These are phyloP conservation scores for Cordyceps cateniannulata DNA, from an alignment of 2,329 filamentous ascomycete species.

Conservation along the genomic window DNA sequence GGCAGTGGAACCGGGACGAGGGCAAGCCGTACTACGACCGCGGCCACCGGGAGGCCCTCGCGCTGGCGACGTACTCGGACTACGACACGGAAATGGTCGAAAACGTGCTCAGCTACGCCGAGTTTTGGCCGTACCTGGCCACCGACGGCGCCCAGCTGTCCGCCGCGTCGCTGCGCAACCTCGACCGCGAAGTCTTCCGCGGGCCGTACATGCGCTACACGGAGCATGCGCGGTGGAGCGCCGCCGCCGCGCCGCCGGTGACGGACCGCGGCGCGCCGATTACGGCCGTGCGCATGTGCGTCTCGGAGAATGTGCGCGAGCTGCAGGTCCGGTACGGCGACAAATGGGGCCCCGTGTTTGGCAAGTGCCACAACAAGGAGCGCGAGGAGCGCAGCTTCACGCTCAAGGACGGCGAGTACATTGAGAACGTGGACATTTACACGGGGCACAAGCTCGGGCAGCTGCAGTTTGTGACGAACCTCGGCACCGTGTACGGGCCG, in stretches of 20 bases:
- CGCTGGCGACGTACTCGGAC: not conserved
- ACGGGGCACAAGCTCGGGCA: not conserved
- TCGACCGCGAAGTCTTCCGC: conserved; percentile 6
- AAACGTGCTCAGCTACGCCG: not conserved
- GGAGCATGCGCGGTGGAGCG: not conserved
- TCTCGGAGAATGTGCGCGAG: not conserved
- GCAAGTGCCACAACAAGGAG: not conserved
- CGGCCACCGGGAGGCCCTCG: not conserved
- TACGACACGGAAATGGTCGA: not conserved
- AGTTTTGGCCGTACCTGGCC: not conserved
- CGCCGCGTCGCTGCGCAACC: no score
- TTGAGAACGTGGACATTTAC: not conserved
- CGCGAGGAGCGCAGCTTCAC: not conserved
- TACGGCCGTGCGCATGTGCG: not conserved
- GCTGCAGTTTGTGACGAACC: not conserved
- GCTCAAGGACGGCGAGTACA: not conserved
- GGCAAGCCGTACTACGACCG: not conserved
- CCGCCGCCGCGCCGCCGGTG: not conserved
- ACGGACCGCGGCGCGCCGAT: not conserved
- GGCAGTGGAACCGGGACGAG: not conserved
- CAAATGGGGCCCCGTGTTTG: not conserved
- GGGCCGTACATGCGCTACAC: conserved; percentile 2
- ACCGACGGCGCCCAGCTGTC: not conserved
- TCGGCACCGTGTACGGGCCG: not conserved
- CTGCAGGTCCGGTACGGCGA: not conserved